Evolutionary conservation across 192 early-diverging fungal species (phyloP).

Genomic region (Dispira parvispora): DNA sequence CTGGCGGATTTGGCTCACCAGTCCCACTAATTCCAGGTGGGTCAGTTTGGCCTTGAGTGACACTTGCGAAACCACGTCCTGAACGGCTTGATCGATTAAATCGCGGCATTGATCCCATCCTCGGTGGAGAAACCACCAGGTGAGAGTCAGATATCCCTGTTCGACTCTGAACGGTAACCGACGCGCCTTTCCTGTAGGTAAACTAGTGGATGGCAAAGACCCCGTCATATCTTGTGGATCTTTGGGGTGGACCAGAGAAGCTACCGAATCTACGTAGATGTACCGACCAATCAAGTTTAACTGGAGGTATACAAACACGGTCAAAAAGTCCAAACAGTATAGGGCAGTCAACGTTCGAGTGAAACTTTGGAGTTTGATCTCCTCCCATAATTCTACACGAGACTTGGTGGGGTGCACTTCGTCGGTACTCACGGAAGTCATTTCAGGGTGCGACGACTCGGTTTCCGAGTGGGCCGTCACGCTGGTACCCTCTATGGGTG

Average conservation of each 20-base stretch:
- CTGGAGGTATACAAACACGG: slow-evolving; percentile 69
- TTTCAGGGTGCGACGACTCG: background rate
- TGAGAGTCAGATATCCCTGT: slow-evolving; percentile 73
- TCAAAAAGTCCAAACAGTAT: slow-evolving; percentile 75
- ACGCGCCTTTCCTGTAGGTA: slow-evolving; percentile 16
- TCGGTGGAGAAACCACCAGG: slow-evolving; percentile 80
- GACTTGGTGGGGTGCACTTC: slow-evolving; percentile 19
- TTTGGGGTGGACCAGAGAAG: slow-evolving; percentile 26
- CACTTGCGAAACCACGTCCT: slow-evolving; percentile 28
- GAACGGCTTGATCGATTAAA: slow-evolving; percentile 47
- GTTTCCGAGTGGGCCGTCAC: too few species aligned
- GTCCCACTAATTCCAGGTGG: slow-evolving; percentile 36
- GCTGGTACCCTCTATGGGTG: background rate
- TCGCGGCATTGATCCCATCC: slow-evolving; percentile 63
- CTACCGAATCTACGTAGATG: slow-evolving; percentile 67
- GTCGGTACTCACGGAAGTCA: background rate
- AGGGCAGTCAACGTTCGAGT: slow-evolving; percentile 68
- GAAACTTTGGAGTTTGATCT: slow-evolving; percentile 81
- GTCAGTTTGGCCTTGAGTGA: slow-evolving; percentile 44
- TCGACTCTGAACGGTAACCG: slow-evolving; percentile 39
- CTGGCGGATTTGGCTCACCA: slow-evolving; percentile 33
- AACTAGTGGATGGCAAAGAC: slow-evolving; percentile 12
- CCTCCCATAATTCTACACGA: slow-evolving; percentile 70
- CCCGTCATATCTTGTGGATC: background rate
- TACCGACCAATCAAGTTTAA: slow-evolving; percentile 81